Conservation (phyloP, 2,329 filamentous ascomycete genomes). For the Metarhizium guizhouense region DNA sequence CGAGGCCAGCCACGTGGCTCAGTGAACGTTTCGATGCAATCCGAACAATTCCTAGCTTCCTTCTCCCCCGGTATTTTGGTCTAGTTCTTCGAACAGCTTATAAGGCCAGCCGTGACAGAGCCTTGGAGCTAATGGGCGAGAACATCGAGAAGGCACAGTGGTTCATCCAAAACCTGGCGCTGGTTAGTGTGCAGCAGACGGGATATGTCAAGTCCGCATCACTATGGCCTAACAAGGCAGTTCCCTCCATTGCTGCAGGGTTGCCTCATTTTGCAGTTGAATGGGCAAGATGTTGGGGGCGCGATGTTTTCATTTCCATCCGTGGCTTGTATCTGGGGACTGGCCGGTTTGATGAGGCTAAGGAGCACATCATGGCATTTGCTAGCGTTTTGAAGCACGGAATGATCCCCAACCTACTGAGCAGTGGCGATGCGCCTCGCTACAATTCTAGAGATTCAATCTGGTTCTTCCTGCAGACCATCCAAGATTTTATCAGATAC, state of each 20-base stretch:
- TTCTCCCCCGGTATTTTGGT: conserved; percentile 88
- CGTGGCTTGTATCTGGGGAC: conserved; percentile 88
- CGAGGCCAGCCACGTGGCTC: conserved; percentile 66
- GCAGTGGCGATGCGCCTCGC: conserved; percentile 73
- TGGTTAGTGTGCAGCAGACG: conserved; percentile 88
- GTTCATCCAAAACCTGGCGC: conserved; percentile 79
- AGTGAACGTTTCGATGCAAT: conserved; percentile 79
- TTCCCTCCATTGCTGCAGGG: conserved; percentile 83
- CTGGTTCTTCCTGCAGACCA: conserved; percentile 95
- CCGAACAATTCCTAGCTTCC: conserved; percentile 74
- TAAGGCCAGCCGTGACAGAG: conserved; percentile 69
- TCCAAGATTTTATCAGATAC: conserved; percentile 83
- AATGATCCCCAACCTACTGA: conserved; percentile 92
- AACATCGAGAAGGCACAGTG: conserved; percentile 74
- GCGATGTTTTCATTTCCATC: conserved; percentile 93
- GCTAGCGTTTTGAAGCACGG: conserved; percentile 95
- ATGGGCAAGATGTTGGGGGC: conserved; percentile 95
- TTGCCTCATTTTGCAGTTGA: conserved; percentile 88
- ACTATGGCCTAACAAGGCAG: conserved; percentile 74
- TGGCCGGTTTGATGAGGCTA: conserved; percentile 78
- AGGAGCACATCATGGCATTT: conserved; percentile 90
- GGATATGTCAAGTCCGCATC: conserved; percentile 86
- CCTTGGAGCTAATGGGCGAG: conserved; percentile 68
- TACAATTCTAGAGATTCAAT: conserved; percentile 96
- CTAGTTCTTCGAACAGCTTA: conserved; percentile 83